A percentile compares a stretch with the other conserved stretches of the same genome.
These are phyloP conservation scores for Leishmania braziliensis DNA, from an alignment of 208 protist species.

Conservation along the genomic window DNA sequence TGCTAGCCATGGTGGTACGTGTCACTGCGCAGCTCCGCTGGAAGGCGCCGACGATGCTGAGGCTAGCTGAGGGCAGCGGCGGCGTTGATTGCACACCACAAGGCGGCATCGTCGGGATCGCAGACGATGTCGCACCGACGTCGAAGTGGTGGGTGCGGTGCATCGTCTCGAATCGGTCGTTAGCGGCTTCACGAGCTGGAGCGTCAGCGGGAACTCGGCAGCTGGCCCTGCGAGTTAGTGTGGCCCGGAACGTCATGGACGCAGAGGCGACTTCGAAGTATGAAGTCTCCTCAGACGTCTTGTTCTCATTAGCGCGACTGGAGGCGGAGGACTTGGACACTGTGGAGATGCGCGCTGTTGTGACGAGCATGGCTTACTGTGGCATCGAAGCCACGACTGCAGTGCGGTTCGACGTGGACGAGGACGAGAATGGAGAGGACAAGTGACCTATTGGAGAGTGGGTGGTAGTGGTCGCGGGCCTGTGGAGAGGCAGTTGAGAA, in stretches of 20 bases:
- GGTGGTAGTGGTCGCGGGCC: neutral
- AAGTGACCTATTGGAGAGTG: neutral
- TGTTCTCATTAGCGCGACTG: slow-evolving; percentile 34
- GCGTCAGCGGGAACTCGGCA: slow-evolving; percentile 14
- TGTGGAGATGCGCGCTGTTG: slow-evolving; percentile 37
- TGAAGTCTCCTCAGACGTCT: slow-evolving; percentile 19
- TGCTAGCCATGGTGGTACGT: slow-evolving; percentile 43
- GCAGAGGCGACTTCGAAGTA: slow-evolving; percentile 3
- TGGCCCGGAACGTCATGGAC: neutral
- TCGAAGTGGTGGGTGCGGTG: slow-evolving; percentile 34
- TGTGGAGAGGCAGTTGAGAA: neutral
- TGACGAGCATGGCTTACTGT: slow-evolving; percentile 40
- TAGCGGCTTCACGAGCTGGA: neutral
- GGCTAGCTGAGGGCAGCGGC: slow-evolving; percentile 10
- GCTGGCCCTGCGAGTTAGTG: slow-evolving; percentile 36
- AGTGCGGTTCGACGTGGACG: slow-evolving; percentile 32
- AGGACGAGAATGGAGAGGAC: slow-evolving; percentile 3
- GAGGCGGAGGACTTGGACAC: slow-evolving; percentile 38
- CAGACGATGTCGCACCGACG: neutral
- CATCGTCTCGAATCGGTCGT: slow-evolving; percentile 11
- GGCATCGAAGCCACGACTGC: slow-evolving; percentile 25
- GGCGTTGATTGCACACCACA: slow-evolving; percentile 4
- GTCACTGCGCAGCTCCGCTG: slow-evolving; percentile 49
- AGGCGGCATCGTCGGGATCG: neutral
- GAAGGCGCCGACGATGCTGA: slow-evolving; percentile 9